Conservation (phyloP, 306 rosid species). For the Vigna radiata region DNA sequence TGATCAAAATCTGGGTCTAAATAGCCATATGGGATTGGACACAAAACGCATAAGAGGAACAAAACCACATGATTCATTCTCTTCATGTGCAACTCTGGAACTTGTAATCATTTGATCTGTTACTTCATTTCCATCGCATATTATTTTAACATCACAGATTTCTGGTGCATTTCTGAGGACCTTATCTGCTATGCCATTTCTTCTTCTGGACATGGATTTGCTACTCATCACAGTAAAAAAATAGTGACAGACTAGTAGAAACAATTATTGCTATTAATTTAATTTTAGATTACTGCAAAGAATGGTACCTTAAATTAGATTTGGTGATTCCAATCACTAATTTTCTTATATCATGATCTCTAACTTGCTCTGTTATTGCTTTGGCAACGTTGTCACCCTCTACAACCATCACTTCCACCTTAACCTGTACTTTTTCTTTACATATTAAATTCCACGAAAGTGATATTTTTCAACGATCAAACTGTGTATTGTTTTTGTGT, state of each 20-base stretch:
- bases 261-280: background rate
- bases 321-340: constrained; percentile 49
- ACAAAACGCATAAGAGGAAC: constrained; percentile 22
- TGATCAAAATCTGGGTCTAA: constrained; percentile 20
- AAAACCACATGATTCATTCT: constrained; percentile 1
- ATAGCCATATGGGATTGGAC: constrained; percentile 21
- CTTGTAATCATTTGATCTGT: constrained; percentile 24
- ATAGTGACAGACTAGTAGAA: constrained; percentile 18
- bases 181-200: constrained; percentile 31
- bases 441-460: background rate
- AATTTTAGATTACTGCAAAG: background rate
- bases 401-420: constrained; percentile 43
- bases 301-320: constrained; percentile 47
- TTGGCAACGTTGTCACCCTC: constrained; percentile 47
- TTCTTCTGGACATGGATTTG: constrained; percentile 24
- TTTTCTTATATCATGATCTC: constrained; percentile 38
- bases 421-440: constrained; percentile 36
- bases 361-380: constrained; percentile 43
- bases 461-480: background rate
- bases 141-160: constrained; percentile 50
- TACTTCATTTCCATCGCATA: constrained; percentile 55
- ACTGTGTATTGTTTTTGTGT: background rate
- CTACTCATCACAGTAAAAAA: constrained; percentile 12
- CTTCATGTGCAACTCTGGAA: background rate
- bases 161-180: constrained; percentile 38